A percentile compares a stretch with the other conserved stretches of the same genome.
Conservation (phyloP, 371 early-diverging fungal species). For the Mortierella sp. region DNA sequence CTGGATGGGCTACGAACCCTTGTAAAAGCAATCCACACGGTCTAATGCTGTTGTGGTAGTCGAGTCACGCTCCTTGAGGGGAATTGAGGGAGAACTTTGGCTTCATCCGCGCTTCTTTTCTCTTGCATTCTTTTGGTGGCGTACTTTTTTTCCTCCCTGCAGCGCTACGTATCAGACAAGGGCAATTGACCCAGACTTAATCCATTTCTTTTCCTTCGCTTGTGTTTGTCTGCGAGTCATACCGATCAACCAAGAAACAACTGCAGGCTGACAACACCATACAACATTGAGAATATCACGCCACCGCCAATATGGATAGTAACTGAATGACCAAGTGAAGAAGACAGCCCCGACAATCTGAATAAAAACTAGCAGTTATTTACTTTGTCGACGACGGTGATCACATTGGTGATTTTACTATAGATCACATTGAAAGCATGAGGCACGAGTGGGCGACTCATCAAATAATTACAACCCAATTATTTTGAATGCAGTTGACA, state of each 20-base stretch:
- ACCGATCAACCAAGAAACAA: background rate
- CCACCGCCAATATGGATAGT: too few relatives aligned
- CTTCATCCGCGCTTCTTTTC: constrained; percentile 5
- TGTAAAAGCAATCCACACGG: constrained; percentile 9
- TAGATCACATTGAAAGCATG: too few relatives aligned
- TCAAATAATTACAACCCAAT: background rate
- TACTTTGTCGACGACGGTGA: too few relatives aligned
- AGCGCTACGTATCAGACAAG: background rate
- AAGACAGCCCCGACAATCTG: too few relatives aligned
- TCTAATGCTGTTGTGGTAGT: constrained; percentile 4
- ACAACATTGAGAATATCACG: background rate
- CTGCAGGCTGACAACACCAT: background rate
- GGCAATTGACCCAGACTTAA: background rate
- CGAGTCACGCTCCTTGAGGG: constrained; percentile 3
- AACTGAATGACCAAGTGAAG: too few relatives aligned
- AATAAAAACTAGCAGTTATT: too few relatives aligned
- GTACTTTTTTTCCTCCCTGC: background rate
- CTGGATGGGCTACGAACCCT: too few relatives aligned
- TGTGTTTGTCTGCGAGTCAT: background rate
- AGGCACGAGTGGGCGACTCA: too few relatives aligned
- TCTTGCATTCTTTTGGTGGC: background rate
- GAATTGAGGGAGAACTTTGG: background rate
- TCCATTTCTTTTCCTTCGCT: background rate
- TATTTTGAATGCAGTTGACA: background rate
- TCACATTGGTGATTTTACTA: too few relatives aligned